Evolutionary conservation across 1,284 basidiomycete species (phyloP).

Genomic region (Coniferiporia weirii): DNA sequence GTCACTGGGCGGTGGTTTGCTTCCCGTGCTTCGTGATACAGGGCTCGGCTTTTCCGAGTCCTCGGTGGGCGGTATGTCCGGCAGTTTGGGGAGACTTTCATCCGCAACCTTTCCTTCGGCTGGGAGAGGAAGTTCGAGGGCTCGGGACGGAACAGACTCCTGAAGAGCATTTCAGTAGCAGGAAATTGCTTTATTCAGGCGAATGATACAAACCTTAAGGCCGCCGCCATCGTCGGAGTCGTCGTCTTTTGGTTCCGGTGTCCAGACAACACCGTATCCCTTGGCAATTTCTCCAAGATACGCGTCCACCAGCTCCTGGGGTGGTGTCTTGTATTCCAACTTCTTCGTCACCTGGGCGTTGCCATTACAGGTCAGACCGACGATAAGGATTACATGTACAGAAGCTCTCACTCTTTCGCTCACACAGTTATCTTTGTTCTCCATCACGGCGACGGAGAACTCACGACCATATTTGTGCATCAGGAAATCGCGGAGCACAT

Average conservation of each 20-base stretch:
- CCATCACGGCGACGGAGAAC: constrained; percentile 74
- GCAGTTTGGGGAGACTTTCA: constrained; percentile 10
- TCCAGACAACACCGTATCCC: constrained; percentile 79
- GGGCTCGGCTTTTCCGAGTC: constrained; percentile 21
- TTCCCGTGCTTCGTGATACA: constrained; percentile 19
- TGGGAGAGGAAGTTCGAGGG: constrained; percentile 1
- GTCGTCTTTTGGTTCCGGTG: constrained; percentile 26
- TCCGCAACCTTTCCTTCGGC: constrained; percentile 3
- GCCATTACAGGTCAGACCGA: not conserved
- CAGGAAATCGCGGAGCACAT: constrained; percentile 86
- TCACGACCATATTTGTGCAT: constrained; percentile 93
- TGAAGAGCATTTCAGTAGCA: constrained; percentile 1
- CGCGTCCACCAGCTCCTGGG: constrained; percentile 74
- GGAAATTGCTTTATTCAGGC: not conserved
- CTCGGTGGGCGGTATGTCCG: constrained; percentile 19
- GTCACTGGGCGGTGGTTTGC: constrained; percentile 22
- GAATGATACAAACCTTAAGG: constrained; percentile 29
- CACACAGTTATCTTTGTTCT: constrained; percentile 77
- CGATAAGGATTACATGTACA: constrained; percentile 5
- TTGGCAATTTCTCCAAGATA: constrained; percentile 86
- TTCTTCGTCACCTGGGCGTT: constrained; percentile 62
- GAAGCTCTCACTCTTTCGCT: constrained; percentile 59
- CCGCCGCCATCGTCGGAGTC: constrained; percentile 28
- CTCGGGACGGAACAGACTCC: constrained; percentile 1
- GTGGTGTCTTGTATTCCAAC: constrained; percentile 64